Conservation (phyloP, 2,329 filamentous ascomycete genomes). For the Colletotrichum trifolii region DNA sequence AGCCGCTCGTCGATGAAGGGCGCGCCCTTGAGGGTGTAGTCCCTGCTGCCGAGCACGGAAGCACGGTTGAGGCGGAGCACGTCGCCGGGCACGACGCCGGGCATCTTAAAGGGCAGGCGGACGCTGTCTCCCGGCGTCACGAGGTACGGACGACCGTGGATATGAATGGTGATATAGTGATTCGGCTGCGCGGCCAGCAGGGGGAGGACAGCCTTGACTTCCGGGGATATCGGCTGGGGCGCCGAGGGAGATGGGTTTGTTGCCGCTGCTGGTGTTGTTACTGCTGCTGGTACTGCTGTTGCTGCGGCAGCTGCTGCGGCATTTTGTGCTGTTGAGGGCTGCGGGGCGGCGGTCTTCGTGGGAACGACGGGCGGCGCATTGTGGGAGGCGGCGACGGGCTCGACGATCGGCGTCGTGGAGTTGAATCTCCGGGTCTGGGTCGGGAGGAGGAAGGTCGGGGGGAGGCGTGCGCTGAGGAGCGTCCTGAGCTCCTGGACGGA, state of each 20-base stretch:
- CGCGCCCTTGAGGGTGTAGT: conserved; percentile 86
- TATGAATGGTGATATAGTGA: conserved; percentile 83
- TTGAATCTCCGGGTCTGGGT: conserved; percentile 54
- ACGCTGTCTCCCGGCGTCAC: conserved; percentile 80
- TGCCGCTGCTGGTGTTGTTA: too few species aligned
- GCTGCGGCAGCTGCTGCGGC: conserved; percentile 8
- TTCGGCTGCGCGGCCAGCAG: conserved; percentile 77
- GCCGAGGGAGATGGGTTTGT: conserved; percentile 38
- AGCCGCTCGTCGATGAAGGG: conserved; percentile 86
- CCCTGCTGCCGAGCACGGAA: conserved; percentile 82
- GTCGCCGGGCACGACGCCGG: conserved; percentile 81
- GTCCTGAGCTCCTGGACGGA: conserved; percentile 71
- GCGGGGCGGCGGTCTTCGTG: conserved; percentile 4
- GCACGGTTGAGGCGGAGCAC: conserved; percentile 89
- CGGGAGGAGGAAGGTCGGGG: conserved; percentile 39
- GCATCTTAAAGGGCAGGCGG: conserved; percentile 84
- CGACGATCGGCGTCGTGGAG: conserved; percentile 62
- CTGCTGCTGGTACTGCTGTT: neutral
- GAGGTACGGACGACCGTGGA: conserved; percentile 84
- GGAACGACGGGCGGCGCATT: conserved; percentile 37
- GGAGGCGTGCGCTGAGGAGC: conserved; percentile 52
- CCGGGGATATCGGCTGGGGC: conserved; percentile 60
- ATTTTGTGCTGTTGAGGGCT: conserved; percentile 25
- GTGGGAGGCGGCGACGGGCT: conserved; percentile 43
- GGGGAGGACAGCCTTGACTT: conserved; percentile 72